phyloP scores from a whole-genome alignment of 352 stramenopile genomes.

The Phytophthora quininea region DNA sequence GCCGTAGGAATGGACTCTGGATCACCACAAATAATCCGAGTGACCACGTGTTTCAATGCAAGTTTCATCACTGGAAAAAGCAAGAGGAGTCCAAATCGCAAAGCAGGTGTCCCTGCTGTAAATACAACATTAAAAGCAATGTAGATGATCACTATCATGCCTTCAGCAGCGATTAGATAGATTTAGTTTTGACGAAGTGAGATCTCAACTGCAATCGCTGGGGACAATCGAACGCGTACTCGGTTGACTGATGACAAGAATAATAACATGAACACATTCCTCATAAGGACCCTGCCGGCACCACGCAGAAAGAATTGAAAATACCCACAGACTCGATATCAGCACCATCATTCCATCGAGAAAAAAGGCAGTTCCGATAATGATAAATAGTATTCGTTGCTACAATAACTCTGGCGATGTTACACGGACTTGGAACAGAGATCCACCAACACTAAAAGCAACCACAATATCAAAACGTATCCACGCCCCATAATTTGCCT shows the following conservation, averaged over 20 bases:
- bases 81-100: constrained; percentile 9
- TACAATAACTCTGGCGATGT: constrained; percentile 1
- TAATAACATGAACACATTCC: constrained; percentile 4
- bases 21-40: neutral
- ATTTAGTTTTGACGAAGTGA: constrained; percentile 10
- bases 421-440: constrained; percentile 15
- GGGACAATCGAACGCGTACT: neutral
- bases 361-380: neutral
- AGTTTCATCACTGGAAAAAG: constrained; percentile 3
- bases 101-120: neutral
- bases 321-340: constrained; percentile 8
- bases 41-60: neutral
- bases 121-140: constrained; percentile 14
- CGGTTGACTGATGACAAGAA: neutral
- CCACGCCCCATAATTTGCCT: constrained; percentile 10
- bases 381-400: constrained; percentile 6
- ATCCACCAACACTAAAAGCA: neutral
- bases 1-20: neutral
- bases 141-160: constrained; percentile 11
- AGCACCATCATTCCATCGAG: neutral
- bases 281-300: constrained; percentile 2
- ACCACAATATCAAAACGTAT: constrained; percentile 12
- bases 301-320: constrained; percentile 21
- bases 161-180: constrained; percentile 10
- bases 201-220: neutral